These are phyloP conservation scores for Lactifluus subvellereus DNA, from an alignment of 768 basidiomycete species.

Conservation along the genomic window DNA sequence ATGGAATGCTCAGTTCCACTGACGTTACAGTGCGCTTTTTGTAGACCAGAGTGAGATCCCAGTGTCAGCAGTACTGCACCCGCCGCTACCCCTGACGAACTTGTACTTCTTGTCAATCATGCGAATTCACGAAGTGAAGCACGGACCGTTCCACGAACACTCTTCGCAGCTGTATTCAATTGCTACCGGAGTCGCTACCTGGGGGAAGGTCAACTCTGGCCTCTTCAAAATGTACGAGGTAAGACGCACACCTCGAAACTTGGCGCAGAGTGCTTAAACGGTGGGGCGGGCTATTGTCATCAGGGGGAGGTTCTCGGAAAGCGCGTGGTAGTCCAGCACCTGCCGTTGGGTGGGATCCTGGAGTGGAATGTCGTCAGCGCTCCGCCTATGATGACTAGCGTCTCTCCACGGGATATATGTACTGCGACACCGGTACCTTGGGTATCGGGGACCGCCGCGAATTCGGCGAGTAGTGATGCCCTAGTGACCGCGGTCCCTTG, in stretches of 20 bases:
- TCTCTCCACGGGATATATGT: neutral
- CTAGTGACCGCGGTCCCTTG: slow-evolving; percentile 11
- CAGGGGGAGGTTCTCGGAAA: slow-evolving; percentile 90
- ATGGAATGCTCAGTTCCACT: neutral
- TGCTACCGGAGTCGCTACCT: slow-evolving; percentile 81
- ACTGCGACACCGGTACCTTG: slow-evolving; percentile 24
- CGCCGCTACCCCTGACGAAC: slow-evolving; percentile 58
- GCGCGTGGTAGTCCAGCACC: slow-evolving; percentile 93
- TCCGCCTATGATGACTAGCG: neutral
- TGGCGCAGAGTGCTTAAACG: neutral
- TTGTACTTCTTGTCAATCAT: slow-evolving; percentile 75
- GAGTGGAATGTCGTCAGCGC: slow-evolving; percentile 46
- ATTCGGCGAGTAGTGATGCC: slow-evolving; percentile 1
- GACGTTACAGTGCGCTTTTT: slow-evolving; percentile 2
- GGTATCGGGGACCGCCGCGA: slow-evolving; percentile 14
- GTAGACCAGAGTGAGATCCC: slow-evolving; percentile 59
- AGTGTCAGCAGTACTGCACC: slow-evolving; percentile 56
- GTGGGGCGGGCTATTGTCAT: neutral
- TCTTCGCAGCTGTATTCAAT: slow-evolving; percentile 87
- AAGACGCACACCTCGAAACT: slow-evolving; percentile 24
- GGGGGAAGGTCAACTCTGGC: slow-evolving; percentile 86
- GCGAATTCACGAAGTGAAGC: slow-evolving; percentile 75
- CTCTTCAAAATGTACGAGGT: slow-evolving; percentile 95
- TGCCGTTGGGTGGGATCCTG: slow-evolving; percentile 78
- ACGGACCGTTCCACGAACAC: slow-evolving; percentile 87